phyloP scores from a whole-genome alignment of 257 asterid species.

The Salvia splendens region DNA sequence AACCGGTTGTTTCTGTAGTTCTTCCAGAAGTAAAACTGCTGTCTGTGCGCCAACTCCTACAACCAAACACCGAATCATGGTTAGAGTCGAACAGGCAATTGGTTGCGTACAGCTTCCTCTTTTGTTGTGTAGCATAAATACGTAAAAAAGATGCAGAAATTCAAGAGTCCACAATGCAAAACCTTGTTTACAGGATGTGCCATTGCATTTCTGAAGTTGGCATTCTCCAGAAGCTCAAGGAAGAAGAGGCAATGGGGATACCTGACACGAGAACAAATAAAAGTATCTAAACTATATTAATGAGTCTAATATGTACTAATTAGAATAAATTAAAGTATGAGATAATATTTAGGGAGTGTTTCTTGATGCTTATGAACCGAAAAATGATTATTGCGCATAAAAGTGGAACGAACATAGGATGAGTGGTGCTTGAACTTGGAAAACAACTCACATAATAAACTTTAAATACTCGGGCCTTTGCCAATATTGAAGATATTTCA shows the following conservation, averaged over 20 bases:
- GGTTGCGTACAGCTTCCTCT: neutral
- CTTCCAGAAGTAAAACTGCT: conserved; percentile 95
- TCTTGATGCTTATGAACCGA: neutral
- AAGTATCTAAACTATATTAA: neutral
- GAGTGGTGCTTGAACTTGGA: conserved; percentile 9
- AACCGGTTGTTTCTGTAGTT: conserved; percentile 80
- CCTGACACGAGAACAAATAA: conserved; percentile 44
- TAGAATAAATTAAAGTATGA: neutral
- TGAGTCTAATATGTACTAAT: neutral
- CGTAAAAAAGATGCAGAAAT: neutral
- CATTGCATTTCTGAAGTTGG: conserved; percentile 84
- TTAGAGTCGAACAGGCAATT: conserved; percentile 19
- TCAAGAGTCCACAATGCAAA: neutral
- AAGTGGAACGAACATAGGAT: neutral
- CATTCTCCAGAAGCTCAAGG: conserved; percentile 88
- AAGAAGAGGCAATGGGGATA: conserved; percentile 92
- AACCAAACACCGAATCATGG: conserved; percentile 33
- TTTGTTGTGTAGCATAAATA: neutral
- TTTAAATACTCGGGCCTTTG: conserved; percentile 84
- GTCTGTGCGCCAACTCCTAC: conserved; percentile 95
- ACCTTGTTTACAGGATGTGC: conserved; percentile 98
- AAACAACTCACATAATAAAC: conserved; percentile 67
- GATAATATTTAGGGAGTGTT: neutral
- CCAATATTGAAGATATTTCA: conserved; percentile 94
- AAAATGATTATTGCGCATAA: neutral